These are phyloP conservation scores for Beverwykella pulmonaria DNA, from an alignment of 495 filamentous ascomycete genomes.

Conservation along the genomic window DNA sequence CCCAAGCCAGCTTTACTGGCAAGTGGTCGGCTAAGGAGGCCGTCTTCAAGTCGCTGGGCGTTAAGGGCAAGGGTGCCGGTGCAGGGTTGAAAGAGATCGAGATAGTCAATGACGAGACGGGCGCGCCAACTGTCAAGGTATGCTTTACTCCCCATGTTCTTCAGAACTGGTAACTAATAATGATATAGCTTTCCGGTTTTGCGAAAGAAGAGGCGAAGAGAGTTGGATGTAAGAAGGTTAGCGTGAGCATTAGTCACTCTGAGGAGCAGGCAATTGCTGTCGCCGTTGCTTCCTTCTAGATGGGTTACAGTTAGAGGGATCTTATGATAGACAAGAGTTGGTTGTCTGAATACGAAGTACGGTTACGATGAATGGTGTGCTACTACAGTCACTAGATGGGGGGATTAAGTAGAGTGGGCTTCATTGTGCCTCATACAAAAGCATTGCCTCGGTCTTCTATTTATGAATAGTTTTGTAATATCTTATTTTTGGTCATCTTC, in stretches of 20 bases:
- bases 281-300: slow-evolving; percentile 61
- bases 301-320: background rate
- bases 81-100: slow-evolving; percentile 94
- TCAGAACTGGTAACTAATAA: slow-evolving; percentile 11
- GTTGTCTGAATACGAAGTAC: slow-evolving; percentile 1
- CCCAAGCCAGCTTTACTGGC: slow-evolving; percentile 86
- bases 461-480: slow-evolving; percentile 20
- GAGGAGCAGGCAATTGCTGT: slow-evolving; percentile 91
- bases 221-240: slow-evolving; percentile 82
- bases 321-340: background rate
- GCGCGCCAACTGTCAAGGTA: slow-evolving; percentile 83
- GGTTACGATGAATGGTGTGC: background rate
- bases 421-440: background rate
- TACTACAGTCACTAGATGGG: background rate
- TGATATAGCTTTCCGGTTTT: slow-evolving; percentile 74
- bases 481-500: background rate
- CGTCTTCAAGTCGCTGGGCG: slow-evolving; percentile 95
- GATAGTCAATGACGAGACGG: slow-evolving; percentile 75
- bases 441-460: slow-evolving; percentile 8
- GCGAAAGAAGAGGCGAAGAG: slow-evolving; percentile 78
- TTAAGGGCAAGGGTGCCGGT: slow-evolving; percentile 82
- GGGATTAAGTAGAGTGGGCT: background rate
- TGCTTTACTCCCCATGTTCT: slow-evolving; percentile 46
- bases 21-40: slow-evolving; percentile 98
- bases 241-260: slow-evolving; percentile 92